phyloP scores from a whole-genome alignment of 371 early-diverging fungal species.

The Mortierella sp. region DNA sequence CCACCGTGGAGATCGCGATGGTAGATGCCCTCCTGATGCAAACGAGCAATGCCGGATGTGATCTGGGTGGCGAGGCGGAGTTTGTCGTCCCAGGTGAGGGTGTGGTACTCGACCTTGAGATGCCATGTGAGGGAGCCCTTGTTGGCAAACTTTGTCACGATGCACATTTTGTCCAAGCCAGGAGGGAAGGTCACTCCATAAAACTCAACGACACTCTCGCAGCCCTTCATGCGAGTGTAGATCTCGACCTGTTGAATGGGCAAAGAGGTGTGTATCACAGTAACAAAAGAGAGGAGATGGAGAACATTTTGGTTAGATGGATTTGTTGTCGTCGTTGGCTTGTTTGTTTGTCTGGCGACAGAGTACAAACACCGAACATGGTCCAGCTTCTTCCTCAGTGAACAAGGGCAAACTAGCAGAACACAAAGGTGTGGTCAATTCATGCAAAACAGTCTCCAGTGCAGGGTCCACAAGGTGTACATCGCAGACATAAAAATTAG shows the following conservation, averaged over 20 bases:
- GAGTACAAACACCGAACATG: not conserved
- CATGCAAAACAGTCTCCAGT: not conserved
- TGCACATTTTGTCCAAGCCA: constrained; percentile 38
- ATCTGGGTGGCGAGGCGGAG: constrained; percentile 47
- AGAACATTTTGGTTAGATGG: not conserved
- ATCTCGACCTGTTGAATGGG: constrained; percentile 37
- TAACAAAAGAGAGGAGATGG: not conserved
- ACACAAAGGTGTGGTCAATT: not conserved
- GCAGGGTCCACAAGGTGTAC: not conserved
- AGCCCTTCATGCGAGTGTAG: constrained; percentile 46
- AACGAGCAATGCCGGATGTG: constrained; percentile 24
- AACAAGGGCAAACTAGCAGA: not conserved
- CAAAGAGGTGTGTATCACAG: not conserved
- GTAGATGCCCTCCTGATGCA: constrained; percentile 45
- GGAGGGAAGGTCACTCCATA: constrained; percentile 45
- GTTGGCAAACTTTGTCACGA: constrained; percentile 50
- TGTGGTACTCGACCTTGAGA: constrained; percentile 46
- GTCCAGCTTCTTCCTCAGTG: not conserved
- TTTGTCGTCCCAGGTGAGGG: constrained; percentile 55
- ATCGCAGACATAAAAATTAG: not conserved
- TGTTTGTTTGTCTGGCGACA: not conserved
- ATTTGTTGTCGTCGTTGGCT: not conserved
- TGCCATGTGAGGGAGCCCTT: constrained; percentile 51
- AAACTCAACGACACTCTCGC: constrained; percentile 37
- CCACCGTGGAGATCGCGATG: constrained; percentile 56